Base-by-base conservation (phyloP, 2,329 filamentous ascomycete species). In the Fusarium sp. region DNA sequence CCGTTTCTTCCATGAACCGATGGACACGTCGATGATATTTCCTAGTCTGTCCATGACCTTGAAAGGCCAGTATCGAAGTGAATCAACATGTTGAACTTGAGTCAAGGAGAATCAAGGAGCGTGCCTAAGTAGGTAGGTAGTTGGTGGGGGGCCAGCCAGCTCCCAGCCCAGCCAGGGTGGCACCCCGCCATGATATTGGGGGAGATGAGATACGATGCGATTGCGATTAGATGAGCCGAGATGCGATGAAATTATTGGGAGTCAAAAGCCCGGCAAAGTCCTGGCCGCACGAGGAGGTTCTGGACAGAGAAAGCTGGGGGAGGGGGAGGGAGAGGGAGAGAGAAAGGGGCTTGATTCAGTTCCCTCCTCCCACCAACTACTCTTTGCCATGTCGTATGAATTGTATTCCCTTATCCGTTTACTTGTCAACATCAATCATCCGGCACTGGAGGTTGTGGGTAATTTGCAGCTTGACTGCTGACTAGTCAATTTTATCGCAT, bases 191-290 rank as follows among this genome's bases (percentile, higher is more conserved):
- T 63, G 66, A 71, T 76, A 55, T 61, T 70, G 61, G 65, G 62
- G 67, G 60, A 77, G 73, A 78, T 77, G 69, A 74, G 74, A 77
- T 77, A 56, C 68, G 74, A 77, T 77, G 44, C 69, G 73, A 74
- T 69, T 75, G 68, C 48, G 74, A 77, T 77, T 50, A 44, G 63
- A 69, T 69, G 32, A 48, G 65, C 67, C 68, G 36, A 18, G 63
- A 68, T 68, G 28, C 32, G 64, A 69, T 69, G 32, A 17, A 26
- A 35, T 32, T 30, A 9, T 50, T 26, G 17, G 24, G 38, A 24
- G 18, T 22, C 41, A 65, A 41, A 45, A 41, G 36, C 39, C n/a
- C 15, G 20, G 28, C 36, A 35, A 35, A 59, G 48, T 41, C 35
- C 28, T 48, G 17, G 30, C 53, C n/a, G 35, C 22, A 26, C 28